Percentiles rank a stretch among this genome's conserved stretches.
Evolutionary conservation across 176 grass and related monocot species (phyloP).

Genomic region (Aegilops tauschii): DNA sequence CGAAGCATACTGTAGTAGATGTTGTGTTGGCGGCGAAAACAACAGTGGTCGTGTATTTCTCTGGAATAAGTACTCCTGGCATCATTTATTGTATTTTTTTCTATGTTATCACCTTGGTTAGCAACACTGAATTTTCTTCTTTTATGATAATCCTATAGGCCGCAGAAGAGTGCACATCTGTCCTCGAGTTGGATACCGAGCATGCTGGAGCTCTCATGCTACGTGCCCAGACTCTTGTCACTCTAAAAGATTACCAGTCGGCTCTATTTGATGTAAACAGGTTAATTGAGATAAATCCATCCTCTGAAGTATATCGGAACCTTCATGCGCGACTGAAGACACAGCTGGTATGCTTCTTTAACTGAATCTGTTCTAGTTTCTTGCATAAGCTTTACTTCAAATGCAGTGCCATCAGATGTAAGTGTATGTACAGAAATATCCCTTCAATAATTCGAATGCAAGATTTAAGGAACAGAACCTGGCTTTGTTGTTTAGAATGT

Average conservation of each 20-base stretch:
- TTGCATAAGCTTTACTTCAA: not conserved
- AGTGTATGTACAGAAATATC: not conserved
- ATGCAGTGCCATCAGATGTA: not conserved
- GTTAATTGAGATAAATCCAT: constrained; percentile 83
- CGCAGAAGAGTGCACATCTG: constrained; percentile 95
- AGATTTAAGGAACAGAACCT: not conserved
- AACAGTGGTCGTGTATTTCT: not conserved
- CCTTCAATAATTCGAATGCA: not conserved
- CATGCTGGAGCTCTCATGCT: constrained; percentile 93
- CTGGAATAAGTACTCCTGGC: not conserved
- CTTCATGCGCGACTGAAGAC: constrained; percentile 84
- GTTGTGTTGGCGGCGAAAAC: not conserved
- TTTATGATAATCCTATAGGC: constrained; percentile 44
- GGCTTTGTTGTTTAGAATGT: not conserved
- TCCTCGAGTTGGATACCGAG: constrained; percentile 85
- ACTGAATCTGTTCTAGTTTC: not conserved
- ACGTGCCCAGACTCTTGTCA: constrained; percentile 92
- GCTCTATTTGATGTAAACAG: constrained; percentile 96
- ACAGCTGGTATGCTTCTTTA: constrained; percentile 64
- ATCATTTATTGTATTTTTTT: constrained; percentile 21
- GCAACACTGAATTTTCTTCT: constrained; percentile 14
- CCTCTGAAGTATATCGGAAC: constrained; percentile 79
- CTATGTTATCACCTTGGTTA: not conserved
- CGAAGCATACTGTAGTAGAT: not conserved
- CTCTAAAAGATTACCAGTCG: constrained; percentile 88